Base-by-base conservation (phyloP, 345 rosid genomes). In the Hibiscus syriacus region DNA sequence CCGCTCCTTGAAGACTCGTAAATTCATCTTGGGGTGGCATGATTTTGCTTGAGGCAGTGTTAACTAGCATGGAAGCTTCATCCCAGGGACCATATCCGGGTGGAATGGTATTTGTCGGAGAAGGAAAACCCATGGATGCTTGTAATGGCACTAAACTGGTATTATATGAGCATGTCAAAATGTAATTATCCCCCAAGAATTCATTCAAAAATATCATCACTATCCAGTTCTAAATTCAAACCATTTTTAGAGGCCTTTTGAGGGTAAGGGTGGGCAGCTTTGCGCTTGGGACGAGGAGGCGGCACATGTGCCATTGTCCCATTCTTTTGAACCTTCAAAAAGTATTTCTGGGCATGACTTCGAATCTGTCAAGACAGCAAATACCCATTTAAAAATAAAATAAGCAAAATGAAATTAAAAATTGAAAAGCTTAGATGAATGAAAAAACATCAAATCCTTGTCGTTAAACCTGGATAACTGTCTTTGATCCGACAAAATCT, bases 341-440 rank as follows among this genome's bases (percentile, higher is more conserved):
- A 93, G 78, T 90, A 93, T 76, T 93, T 93, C 80, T 93, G 98
- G 10, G 98, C 98, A 81, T 93, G 98, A 77, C 98, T 93, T 72
- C 98, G 80, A 56, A 93, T 93, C 97, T 93, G 79, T 38, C 78
- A 70, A 59, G 13, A 25, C 26, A 67, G 38, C 26, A 67, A 77
- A 50, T 36, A 64, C 67, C 57, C 67, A 69, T 69, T 39, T 22
- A 9, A 36, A 38, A 20, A 9, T n/a, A 8, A 30, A 12, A 29
- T 57, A 52, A 52, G 16, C 56, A 54, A 49, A 62, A 29, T 43
- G 55, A 69, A 16, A 8, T 38, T 3, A 56, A 66, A 45, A 1
- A 45, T 45, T 12, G 23, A 53, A 60, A 61, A 49, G 12, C 12
- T 45, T 36, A 0, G 22, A 36, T 25, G 34, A 50, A 50, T 19